A percentile compares a stretch with the other conserved stretches of the same genome.
phyloP scores from a whole-genome alignment of 139 green algal species.

The Gonium pectorale region DNA sequence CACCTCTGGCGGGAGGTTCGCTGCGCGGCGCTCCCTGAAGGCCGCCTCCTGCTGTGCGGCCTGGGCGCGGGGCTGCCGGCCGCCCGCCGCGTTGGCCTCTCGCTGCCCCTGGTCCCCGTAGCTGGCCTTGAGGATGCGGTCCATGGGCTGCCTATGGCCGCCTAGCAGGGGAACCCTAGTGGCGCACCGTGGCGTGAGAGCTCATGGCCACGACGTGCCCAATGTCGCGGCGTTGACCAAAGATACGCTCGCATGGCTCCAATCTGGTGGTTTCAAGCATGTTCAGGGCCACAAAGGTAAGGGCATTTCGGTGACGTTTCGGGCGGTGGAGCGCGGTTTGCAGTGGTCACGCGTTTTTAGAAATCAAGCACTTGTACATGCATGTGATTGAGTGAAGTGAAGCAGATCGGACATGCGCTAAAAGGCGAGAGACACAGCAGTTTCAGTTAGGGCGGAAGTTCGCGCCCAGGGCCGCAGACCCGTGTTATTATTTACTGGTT shows the following conservation, averaged over 20 bases:
- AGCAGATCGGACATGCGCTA: too few species aligned
- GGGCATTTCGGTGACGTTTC: too few species aligned
- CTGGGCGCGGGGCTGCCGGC: neutral
- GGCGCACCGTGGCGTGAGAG: too few species aligned
- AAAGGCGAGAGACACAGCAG: too few species aligned
- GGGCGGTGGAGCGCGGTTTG: too few species aligned
- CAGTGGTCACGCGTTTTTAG: too few species aligned
- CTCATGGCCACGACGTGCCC: neutral
- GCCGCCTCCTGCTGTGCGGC: neutral
- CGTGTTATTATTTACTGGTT: too few species aligned
- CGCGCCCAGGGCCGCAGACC: too few species aligned
- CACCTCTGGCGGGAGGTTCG: neutral
- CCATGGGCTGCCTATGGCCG: constrained; percentile 19
- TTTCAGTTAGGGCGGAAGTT: too few species aligned
- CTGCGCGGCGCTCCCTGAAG: constrained; percentile 3
- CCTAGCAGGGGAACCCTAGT: neutral
- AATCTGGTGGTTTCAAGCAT: neutral
- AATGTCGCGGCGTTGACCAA: neutral
- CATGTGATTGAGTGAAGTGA: too few species aligned
- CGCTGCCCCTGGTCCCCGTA: constrained; percentile 48
- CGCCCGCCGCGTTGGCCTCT: constrained; percentile 12
- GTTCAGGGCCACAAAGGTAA: too few species aligned
- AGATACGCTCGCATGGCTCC: neutral
- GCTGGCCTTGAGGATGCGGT: constrained; percentile 47
- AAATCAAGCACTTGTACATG: too few species aligned